These are phyloP conservation scores for Mycena alexandri DNA, from an alignment of 768 basidiomycete species.

Conservation along the genomic window DNA sequence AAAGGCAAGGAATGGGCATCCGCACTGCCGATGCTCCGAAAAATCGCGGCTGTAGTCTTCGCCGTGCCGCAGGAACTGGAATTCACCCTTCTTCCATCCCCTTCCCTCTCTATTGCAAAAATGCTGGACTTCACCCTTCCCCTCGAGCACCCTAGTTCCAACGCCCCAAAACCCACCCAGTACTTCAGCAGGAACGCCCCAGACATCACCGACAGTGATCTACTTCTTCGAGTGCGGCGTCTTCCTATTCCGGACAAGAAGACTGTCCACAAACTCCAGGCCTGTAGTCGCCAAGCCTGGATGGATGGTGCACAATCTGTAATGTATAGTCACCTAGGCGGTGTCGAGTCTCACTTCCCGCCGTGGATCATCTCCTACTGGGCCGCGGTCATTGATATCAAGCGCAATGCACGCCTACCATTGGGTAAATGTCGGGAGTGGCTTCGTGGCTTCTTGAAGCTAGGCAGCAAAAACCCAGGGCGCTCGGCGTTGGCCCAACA, in stretches of 20 bases:
- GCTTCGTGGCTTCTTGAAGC: not conserved
- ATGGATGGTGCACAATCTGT: constrained; percentile 16
- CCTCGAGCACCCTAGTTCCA: too few relatives aligned
- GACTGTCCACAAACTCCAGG: constrained; percentile 12
- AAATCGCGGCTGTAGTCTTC: too few relatives aligned
- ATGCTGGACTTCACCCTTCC: too few relatives aligned
- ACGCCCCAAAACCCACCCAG: not conserved
- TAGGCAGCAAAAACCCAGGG: not conserved
- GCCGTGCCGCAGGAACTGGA: too few relatives aligned
- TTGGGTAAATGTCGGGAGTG: not conserved
- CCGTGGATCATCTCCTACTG: constrained; percentile 16
- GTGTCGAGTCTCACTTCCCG: not conserved
- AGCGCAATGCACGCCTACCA: not conserved
- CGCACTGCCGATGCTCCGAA: too few relatives aligned
- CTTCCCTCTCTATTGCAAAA: too few relatives aligned
- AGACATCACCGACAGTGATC: not conserved
- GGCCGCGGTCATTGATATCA: not conserved
- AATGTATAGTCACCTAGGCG: constrained; percentile 15
- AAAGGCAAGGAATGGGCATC: too few relatives aligned
- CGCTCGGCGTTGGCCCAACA: not conserved
- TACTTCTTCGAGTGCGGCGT: constrained; percentile 14
- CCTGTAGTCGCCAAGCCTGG: constrained; percentile 12
- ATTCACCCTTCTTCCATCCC: too few relatives aligned
- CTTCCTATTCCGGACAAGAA: constrained; percentile 16
- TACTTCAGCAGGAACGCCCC: not conserved